Evolutionary conservation across 169 alveolate genomes (phyloP).

Genomic region (Hammondia hammondi): DNA sequence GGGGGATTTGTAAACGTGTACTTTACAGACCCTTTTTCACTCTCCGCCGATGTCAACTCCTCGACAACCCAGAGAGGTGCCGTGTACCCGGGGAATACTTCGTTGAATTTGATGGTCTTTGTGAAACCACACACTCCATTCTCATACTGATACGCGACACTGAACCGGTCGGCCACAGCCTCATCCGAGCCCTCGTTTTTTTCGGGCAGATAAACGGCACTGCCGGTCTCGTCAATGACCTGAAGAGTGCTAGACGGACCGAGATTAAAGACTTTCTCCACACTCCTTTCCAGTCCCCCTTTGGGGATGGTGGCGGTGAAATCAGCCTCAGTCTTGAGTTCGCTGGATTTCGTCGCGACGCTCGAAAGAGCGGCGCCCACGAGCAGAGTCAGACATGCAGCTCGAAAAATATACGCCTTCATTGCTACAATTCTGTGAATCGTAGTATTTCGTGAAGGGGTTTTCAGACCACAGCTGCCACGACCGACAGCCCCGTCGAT

Average conservation of each 20-base stretch:
- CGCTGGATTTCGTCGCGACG: neutral
- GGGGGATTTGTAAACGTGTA: constrained; percentile 10
- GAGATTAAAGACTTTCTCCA: neutral
- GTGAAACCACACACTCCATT: constrained; percentile 5
- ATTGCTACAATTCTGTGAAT: no score
- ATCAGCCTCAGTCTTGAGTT: neutral
- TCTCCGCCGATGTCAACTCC: neutral
- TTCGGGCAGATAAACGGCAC: neutral
- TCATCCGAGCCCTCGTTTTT: neutral
- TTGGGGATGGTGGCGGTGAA: neutral
- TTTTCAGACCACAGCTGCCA: no score
- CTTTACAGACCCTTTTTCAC: neutral
- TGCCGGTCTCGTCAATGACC: neutral
- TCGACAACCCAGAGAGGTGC: neutral
- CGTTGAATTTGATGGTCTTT: neutral
- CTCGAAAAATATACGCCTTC: no score
- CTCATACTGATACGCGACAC: neutral
- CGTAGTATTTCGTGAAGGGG: no score
- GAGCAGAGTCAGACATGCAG: no score
- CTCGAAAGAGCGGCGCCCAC: no score
- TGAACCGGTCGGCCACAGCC: neutral
- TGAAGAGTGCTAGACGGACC: neutral
- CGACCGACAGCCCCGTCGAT: no score
- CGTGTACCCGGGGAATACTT: neutral
- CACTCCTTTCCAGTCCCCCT: neutral